Conservation (phyloP, 2,329 filamentous ascomycete genomes). For the Hypoxylon sp. region DNA sequence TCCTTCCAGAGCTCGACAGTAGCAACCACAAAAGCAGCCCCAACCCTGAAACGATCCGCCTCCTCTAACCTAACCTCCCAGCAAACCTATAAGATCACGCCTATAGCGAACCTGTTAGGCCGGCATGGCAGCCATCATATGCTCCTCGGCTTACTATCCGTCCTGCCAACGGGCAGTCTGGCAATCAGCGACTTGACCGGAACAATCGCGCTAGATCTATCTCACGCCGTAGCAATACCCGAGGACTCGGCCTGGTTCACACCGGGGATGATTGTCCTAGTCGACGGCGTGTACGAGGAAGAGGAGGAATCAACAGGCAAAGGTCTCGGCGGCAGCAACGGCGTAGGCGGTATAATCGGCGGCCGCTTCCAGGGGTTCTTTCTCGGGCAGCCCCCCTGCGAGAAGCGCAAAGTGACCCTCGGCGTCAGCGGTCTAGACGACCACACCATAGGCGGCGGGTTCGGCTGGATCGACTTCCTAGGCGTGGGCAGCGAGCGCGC, state of each 20-base stretch:
- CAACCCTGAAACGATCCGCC: constrained; percentile 70
- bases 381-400: constrained; percentile 91
- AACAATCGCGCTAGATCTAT: constrained; percentile 86
- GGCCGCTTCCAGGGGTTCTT: constrained; percentile 92
- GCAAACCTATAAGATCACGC: constrained; percentile 88
- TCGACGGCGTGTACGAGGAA: constrained; percentile 97
- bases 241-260: constrained; percentile 92
- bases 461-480: constrained; percentile 97
- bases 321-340: constrained; percentile 80
- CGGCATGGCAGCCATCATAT: constrained; percentile 88
- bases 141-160: constrained; percentile 84
- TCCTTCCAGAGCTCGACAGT: constrained; percentile 89
- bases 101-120: constrained; percentile 81
- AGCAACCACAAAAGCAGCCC: constrained; percentile 68
- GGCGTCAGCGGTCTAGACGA: constrained; percentile 76
- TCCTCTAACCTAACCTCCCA: constrained; percentile 67
- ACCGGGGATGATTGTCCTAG: constrained; percentile 94
- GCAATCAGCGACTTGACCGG: constrained; percentile 90
- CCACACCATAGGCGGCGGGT: constrained; percentile 80
- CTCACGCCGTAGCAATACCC: constrained; percentile 84
- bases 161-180: constrained; percentile 85
- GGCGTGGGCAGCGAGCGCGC: constrained; percentile 92
- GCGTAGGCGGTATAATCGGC: constrained; percentile 91
- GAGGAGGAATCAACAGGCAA: constrained; percentile 81
- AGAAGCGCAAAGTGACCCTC: constrained; percentile 83